These are phyloP conservation scores for Pterocarpus macrocarpus DNA, from an alignment of 306 rosid species.

Conservation along the genomic window DNA sequence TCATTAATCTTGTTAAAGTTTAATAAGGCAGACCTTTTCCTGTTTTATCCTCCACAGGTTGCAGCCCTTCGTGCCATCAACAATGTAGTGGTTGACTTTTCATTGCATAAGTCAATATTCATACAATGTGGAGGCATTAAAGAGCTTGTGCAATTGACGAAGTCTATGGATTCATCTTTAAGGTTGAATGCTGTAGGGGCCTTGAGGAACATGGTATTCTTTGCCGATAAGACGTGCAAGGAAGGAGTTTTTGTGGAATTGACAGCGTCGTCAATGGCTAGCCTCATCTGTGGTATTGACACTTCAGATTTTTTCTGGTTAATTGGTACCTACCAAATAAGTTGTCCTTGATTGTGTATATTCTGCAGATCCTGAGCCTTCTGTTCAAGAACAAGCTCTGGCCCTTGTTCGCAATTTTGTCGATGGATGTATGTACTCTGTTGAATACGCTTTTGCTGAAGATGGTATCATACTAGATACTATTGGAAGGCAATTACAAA, in stretches of 20 bases:
- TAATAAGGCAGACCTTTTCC: constrained; percentile 23
- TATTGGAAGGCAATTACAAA: constrained; percentile 76
- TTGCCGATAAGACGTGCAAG: constrained; percentile 68
- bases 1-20: constrained; percentile 4
- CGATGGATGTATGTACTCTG: constrained; percentile 77
- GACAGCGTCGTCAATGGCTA: constrained; percentile 74
- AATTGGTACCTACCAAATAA: constrained; percentile 31
- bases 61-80: constrained; percentile 86
- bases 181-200: constrained; percentile 89
- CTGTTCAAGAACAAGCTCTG: constrained; percentile 87
- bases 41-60: constrained; percentile 67
- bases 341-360: constrained; percentile 38
- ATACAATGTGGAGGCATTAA: constrained; percentile 81
- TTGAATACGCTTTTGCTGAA: constrained; percentile 76
- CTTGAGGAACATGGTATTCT: constrained; percentile 87
- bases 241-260: constrained; percentile 73
- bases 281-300: constrained; percentile 79
- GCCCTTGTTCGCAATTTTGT: constrained; percentile 89
- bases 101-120: constrained; percentile 65
- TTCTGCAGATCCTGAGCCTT: constrained; percentile 83
- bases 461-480: constrained; percentile 81
- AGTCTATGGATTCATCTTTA: constrained; percentile 83
- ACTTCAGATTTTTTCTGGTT: constrained; percentile 28
- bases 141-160: constrained; percentile 81
- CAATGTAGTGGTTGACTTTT: constrained; percentile 81